Evolutionary conservation across 257 asterid genomes (phyloP), one percentile per base, ranked within the genome.

Genomic region (Oldenlandia corymbosa): DNA sequence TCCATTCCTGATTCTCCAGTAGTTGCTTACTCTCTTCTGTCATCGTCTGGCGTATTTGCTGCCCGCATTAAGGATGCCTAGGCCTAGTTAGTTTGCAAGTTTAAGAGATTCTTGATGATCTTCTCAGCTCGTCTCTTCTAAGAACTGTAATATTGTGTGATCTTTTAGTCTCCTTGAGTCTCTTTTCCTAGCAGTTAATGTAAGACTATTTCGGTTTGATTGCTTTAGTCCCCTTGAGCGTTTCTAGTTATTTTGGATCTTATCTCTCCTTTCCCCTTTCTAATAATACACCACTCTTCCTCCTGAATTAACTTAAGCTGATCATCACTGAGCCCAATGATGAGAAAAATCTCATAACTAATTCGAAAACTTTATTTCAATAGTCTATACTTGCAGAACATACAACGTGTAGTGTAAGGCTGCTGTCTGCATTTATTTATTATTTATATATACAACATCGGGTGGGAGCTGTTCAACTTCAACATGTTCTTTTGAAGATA

Each of bases 1-100:
- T 75, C 67, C 68, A 21, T 46, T 64, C 6, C 4, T 3, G 67
- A 68, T 26, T 36, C 26, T 62, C 20, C n/a, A 45, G 45, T 9
- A 64, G 50, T 26, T 75, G 91, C 86, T 84, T 75, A 49, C 88
- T 80, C 91, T 84, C 84, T 78, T 80, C 91, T 84, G 88, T 84
- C 91, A 80, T 27, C 30, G 42, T 34, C 6, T 12, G 24, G 30
- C 28, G 41, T 28, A 13, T 30, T 68, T 10, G 2, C n/a, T 37
- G 52, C 69, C 9, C 4, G 10, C 30, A 10, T 14, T 4, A 10
- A 63, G 42, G n/a, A 23, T 48, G 27, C 53, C 26, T 36, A 41
- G 18, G n/a, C 17, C 11, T 14, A 52, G 48, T 32, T 49, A 68
- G 21, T 37, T 48, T 51, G 56, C 59, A 58, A 30, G 56, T 34